A percentile compares a stretch with the other conserved stretches of the same genome.
phyloP scores from a whole-genome alignment of 1,139 yeast genomes.

The Meyerozyma sp. region DNA sequence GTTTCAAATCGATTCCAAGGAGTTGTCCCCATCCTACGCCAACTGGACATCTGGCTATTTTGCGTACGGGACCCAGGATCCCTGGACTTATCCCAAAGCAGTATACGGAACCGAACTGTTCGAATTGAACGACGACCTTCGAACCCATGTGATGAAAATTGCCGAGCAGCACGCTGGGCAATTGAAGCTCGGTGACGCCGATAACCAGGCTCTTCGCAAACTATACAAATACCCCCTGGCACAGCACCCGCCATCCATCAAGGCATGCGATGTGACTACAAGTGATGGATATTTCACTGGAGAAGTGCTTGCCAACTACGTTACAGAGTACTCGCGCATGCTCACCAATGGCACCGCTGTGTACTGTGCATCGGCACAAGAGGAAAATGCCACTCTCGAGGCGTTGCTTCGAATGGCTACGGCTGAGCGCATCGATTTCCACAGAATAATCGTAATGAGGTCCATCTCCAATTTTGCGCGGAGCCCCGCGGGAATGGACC shows the following conservation, averaged over 20 bases:
- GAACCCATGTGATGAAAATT: conserved; percentile 53
- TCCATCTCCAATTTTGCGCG: conserved; percentile 59
- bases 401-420: conserved; percentile 51
- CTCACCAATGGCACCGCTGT: conserved; percentile 56
- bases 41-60: conserved; percentile 61
- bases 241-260: conserved; percentile 40
- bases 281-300: conserved; percentile 62
- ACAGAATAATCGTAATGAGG: conserved; percentile 57
- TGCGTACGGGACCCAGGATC: conserved; percentile 48
- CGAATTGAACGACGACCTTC: conserved; percentile 53
- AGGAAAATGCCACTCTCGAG: conserved; percentile 63
- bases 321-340: conserved; percentile 40
- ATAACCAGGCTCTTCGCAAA: conserved; percentile 41
- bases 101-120: conserved; percentile 65
- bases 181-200: conserved; percentile 42
- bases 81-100: conserved; percentile 47
- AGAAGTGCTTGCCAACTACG: conserved; percentile 43
- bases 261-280: conserved; percentile 56
- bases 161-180: conserved; percentile 33
- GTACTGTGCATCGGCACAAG: conserved; percentile 63
- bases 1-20: conserved; percentile 46
- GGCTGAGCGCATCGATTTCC: conserved; percentile 51
- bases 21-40: conserved; percentile 42
- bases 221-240: conserved; percentile 48
- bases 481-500: conserved; percentile 44